Evolutionary conservation across 768 basidiomycete species (phyloP).

Genomic region (Phanerodontia chrysosporium): DNA sequence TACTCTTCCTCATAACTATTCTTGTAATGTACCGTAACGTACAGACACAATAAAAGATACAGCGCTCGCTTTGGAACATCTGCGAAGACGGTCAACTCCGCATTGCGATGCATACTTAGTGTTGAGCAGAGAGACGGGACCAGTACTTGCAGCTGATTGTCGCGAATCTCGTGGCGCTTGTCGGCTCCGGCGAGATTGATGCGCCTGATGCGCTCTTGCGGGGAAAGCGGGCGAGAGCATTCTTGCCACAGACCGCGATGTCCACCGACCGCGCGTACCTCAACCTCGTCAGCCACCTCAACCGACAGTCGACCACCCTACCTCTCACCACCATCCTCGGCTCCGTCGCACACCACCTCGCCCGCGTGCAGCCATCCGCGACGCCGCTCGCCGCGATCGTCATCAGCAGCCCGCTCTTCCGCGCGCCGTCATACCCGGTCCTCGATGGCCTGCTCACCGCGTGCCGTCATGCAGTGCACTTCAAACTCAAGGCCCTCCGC

Average conservation of each 20-base stretch:
- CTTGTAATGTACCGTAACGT: neutral
- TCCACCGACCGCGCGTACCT: conserved; percentile 31
- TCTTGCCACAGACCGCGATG: neutral
- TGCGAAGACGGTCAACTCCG: no score
- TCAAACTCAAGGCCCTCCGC: conserved; percentile 41
- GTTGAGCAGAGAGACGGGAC: no score
- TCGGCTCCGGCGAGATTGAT: neutral
- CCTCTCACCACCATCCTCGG: conserved; percentile 47
- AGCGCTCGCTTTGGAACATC: neutral
- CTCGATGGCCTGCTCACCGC: conserved; percentile 49
- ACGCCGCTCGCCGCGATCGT: conserved; percentile 55
- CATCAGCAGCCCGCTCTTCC: conserved; percentile 53
- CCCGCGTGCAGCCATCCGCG: conserved; percentile 43
- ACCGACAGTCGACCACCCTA: conserved; percentile 39
- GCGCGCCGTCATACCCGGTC: conserved; percentile 41
- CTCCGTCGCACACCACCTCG: conserved; percentile 57
- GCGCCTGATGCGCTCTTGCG: neutral
- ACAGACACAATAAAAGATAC: neutral
- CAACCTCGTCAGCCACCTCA: conserved; percentile 49
- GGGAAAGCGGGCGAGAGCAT: neutral
- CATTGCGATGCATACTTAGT: no score
- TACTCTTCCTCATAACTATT: neutral
- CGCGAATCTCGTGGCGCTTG: neutral
- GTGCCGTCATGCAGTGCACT: conserved; percentile 57
- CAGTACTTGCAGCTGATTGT: no score